Base-by-base conservation (phyloP, 768 basidiomycete genomes). In the Lactifluus rugatus region DNA sequence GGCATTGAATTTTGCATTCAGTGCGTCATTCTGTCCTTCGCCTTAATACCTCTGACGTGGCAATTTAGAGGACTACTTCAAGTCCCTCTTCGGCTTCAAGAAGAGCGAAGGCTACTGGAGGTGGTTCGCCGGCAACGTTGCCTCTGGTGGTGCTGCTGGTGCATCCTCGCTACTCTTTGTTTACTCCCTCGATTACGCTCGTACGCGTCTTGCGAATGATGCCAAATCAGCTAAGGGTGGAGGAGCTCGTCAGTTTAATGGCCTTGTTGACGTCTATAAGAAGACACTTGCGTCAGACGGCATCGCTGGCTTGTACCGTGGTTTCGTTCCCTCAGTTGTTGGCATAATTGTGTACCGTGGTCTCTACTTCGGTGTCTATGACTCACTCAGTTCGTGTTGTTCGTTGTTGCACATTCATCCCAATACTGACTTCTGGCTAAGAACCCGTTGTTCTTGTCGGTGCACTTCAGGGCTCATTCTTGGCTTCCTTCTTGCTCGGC, bases 341-440 rank as follows among this genome's bases (percentile, higher is more conserved):
- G 96, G 96, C 76, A 99, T 99, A 78, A 85, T 99, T 67, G 95
- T 98, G 71, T 98, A 98, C 82, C 93, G 95, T 78, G 95, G 95
- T 84, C 90, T 97, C 71, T 96, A 93, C 80, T 96, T 96, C 71
- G 93, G 93, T 88, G 85, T 92, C 74, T 96, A 93, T 71, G 90
- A 93, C 71, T 93, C 89, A 32, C 82, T 93, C 66, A 93, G 89
- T 91, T 70, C 60, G 89, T 83, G 7, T 36, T 45, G 4, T 53
- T 44, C 41, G 4, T 23, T 19, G 42, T 44, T 47, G 39, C 32
- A n/a, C 36, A 17, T 17, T 17, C 36, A 17, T 37, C 19, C 19
- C 2, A 8, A 47, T 53, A 16, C 55, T 75, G 25, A 76, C 25
- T 0, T 9, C 5, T 3, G 54, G 19, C 66, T 28, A 72, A 91